These are phyloP conservation scores for Penicillium maclennaniae DNA, from an alignment of 495 filamentous ascomycete species.

Conservation along the genomic window DNA sequence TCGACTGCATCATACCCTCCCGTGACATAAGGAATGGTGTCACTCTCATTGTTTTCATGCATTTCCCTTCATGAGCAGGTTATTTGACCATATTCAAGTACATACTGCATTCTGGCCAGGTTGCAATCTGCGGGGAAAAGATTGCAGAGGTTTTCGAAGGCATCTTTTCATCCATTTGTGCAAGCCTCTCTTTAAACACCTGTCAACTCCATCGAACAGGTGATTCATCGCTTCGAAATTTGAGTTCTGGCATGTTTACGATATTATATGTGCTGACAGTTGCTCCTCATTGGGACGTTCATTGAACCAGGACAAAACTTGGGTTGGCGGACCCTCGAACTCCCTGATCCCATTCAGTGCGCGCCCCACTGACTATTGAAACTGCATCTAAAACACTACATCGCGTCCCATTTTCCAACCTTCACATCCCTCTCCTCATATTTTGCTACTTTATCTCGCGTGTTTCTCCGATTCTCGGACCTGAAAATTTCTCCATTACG, in stretches of 20 bases:
- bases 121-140: background rate
- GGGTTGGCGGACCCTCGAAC: conserved; percentile 7
- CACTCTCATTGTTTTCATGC: conserved; percentile 3
- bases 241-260: too few species aligned
- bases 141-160: too few species aligned
- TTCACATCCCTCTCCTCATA: background rate
- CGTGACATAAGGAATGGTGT: conserved; percentile 2
- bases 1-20: conserved; percentile 14
- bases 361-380: background rate
- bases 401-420: background rate
- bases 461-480: background rate
- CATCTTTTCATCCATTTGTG: background rate
- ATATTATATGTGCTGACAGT: background rate
- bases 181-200: background rate
- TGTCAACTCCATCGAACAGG: background rate
- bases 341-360: background rate
- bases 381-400: background rate
- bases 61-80: conserved; percentile 6
- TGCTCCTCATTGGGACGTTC: conserved; percentile 7
- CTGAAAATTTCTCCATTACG: background rate
- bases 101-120: conserved; percentile 10
- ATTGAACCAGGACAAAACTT: background rate
- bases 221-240: too few species aligned
- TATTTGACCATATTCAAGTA: conserved; percentile 11
- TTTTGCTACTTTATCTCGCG: background rate